Evolutionary conservation across 345 rosid genomes (phyloP).

Genomic region (Sisymbrium irio): DNA sequence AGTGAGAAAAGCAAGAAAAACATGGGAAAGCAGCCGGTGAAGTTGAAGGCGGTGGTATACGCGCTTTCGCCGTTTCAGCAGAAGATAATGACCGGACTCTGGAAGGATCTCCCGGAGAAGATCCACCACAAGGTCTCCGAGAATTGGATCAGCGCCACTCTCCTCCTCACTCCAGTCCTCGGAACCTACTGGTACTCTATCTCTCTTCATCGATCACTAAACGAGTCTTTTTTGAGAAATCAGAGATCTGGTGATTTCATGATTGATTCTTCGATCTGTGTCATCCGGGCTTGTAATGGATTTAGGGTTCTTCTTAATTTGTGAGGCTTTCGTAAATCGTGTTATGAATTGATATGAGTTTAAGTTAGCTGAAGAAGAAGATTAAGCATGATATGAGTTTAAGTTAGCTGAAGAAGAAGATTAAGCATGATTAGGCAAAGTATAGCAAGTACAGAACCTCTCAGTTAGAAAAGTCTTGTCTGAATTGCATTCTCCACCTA

Average conservation of each 20-base stretch:
- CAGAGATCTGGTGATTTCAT: neutral
- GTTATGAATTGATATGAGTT: no score
- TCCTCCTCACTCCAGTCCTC: slow-evolving; percentile 63
- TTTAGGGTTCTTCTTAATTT: no score
- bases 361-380: no score
- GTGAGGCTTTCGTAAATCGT: no score
- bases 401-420: no score
- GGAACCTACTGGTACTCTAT: slow-evolving; percentile 55
- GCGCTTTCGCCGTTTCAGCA: slow-evolving; percentile 83
- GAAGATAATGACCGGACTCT: slow-evolving; percentile 68
- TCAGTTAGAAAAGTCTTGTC: neutral
- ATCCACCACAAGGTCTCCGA: slow-evolving; percentile 81
- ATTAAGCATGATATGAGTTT: no score
- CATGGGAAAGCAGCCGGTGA: slow-evolving; percentile 82
- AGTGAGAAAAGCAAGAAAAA: neutral
- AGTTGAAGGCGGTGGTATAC: slow-evolving; percentile 80
- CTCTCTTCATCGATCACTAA: neutral
- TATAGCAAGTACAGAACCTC: no score
- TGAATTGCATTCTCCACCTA: neutral
- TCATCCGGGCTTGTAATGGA: no score
- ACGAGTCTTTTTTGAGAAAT: neutral
- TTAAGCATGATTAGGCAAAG: no score
- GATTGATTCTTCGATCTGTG: slow-evolving; percentile 16
- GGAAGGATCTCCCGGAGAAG: slow-evolving; percentile 71
- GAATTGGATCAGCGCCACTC: slow-evolving; percentile 77